Evolutionary conservation across 768 basidiomycete genomes (phyloP), one percentile per base, ranked within the genome.

Genomic region (Russula foetens): DNA sequence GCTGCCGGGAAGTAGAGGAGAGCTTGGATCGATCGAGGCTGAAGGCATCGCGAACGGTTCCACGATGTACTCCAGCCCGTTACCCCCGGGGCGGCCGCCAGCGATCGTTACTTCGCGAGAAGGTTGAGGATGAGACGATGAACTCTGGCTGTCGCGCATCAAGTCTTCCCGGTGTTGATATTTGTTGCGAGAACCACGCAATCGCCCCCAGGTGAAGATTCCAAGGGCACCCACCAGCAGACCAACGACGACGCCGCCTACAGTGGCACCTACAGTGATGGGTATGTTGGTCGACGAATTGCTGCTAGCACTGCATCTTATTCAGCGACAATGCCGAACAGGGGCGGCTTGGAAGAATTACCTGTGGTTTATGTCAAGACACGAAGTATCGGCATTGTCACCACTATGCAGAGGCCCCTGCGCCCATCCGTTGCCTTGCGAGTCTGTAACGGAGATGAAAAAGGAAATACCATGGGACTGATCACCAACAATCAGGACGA

Each of bases 341-440:
- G 35, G 19, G 24, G 23, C 7, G 26, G 28, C 26, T 29, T 31
- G 9, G 11, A n/a, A 15, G 21, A 33, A 35, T 26, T 23, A 45
- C 60, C 56, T 57, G 47, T 38, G 38, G 62, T 63, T 53, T 56
- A 50, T 35, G n/a, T 72, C 66, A 26, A 84, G 72, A 65, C 83
- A 83, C 0, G 65, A 71, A 8, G 74, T 77, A 6, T 74, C 66
- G 9, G 73, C 72, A 15, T 65, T 67, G 8, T 76, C 77, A 5
- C 80, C 83, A 39, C 78, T 78, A 63, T 85, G 84, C 9, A 84
- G 67, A 1, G 83, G 82, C 3, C 84, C 84, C 58, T 80, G 77
- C 2, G 81, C 66, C 84, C 84, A 85, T 21, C 71, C 70, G 41
- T 75, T 74, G 11, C 82, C 82, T 23, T 69, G 70, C 0, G 80